Evolutionary conservation across 495 filamentous ascomycete genomes (phyloP).

Genomic region (Penicillium cataractarum): DNA sequence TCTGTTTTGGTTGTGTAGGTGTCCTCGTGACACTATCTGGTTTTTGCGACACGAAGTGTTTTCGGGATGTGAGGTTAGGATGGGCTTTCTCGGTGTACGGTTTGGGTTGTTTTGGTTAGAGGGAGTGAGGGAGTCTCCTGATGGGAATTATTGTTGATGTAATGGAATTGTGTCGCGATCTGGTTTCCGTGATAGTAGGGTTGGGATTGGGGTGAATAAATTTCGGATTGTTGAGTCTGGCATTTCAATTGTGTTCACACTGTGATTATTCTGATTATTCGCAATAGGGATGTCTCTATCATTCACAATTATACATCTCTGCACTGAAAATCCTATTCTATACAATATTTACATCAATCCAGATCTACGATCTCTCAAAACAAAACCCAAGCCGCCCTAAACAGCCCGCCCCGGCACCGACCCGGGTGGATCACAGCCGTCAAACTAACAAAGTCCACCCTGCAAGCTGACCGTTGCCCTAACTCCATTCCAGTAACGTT

Average conservation of each 20-base stretch:
- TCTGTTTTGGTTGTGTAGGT: background rate
- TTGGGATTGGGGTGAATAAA: background rate
- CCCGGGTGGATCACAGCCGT: background rate
- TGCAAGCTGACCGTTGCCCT: conserved; percentile 15
- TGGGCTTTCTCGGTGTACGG: conserved; percentile 12
- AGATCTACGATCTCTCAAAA: background rate
- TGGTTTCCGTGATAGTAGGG: background rate
- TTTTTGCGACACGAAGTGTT: conserved; percentile 14
- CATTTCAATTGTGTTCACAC: background rate
- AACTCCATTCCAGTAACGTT: no score
- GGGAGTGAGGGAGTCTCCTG: conserved; percentile 2
- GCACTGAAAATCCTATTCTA: background rate
- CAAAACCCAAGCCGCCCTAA: background rate
- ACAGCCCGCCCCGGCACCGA: conserved; percentile 2
- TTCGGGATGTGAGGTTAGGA: conserved; percentile 3
- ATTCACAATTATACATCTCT: background rate
- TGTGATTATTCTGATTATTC: background rate
- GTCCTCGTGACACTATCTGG: background rate
- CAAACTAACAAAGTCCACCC: background rate
- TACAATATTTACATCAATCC: background rate
- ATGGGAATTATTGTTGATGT: background rate
- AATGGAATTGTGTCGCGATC: conserved; percentile 1
- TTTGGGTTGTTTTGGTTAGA: background rate
- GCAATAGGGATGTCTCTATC: no score
- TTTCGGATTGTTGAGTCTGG: background rate